phyloP scores from a whole-genome alignment of 2,329 filamentous ascomycete species.

The Colletotrichum theobromicola region DNA sequence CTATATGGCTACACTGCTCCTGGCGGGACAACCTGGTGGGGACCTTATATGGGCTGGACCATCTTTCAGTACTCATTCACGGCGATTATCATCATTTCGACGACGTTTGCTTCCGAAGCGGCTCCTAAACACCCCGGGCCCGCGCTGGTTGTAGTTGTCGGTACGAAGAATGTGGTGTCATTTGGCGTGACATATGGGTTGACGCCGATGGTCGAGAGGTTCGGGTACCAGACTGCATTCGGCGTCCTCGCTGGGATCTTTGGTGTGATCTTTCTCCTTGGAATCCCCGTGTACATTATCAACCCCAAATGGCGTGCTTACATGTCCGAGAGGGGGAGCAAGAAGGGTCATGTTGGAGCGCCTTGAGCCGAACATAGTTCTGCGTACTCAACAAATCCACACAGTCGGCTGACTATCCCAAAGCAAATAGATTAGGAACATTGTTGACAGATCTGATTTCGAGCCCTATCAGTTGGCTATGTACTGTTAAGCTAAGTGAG shows the following conservation, averaged over 20 bases:
- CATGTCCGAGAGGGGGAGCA: neutral
- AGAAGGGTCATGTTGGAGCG: neutral
- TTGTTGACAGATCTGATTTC: neutral
- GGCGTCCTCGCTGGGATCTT: slow-evolving; percentile 23
- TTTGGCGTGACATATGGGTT: slow-evolving; percentile 36
- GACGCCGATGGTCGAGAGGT: slow-evolving; percentile 32
- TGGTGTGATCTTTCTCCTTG: slow-evolving; percentile 24
- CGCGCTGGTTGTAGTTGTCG: slow-evolving; percentile 36
- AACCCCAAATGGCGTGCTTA: slow-evolving; percentile 23
- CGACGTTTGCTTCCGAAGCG: slow-evolving; percentile 37
- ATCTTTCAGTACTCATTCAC: slow-evolving; percentile 32
- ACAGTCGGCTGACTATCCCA: neutral
- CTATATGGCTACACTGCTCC: slow-evolving; percentile 22
- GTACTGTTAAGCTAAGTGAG: neutral
- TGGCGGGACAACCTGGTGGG: slow-evolving; percentile 12
- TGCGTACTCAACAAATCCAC: neutral
- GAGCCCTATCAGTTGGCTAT: no score
- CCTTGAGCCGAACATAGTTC: neutral
- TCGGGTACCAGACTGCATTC: slow-evolving; percentile 23
- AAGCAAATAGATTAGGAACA: neutral
- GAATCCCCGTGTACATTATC: slow-evolving; percentile 25
- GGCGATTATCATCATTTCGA: slow-evolving; percentile 30
- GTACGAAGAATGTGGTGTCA: slow-evolving; percentile 36
- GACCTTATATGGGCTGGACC: slow-evolving; percentile 33
- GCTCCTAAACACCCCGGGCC: slow-evolving; percentile 37